These are phyloP conservation scores for Fusarium virguliforme DNA, from an alignment of 2,329 filamentous ascomycete genomes.

Conservation along the genomic window DNA sequence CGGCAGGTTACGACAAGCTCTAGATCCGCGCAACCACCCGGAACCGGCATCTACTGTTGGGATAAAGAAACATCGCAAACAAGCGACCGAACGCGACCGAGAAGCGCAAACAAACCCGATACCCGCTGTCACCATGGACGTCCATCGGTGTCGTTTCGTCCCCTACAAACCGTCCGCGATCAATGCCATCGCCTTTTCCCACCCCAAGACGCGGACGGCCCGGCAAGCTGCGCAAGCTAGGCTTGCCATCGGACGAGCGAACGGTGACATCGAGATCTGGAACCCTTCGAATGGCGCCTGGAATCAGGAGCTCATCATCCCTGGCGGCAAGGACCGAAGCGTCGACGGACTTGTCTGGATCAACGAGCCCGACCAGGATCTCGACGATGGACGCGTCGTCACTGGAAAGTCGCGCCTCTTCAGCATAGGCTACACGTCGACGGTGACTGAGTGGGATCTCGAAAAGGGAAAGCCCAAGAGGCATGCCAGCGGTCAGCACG, in stretches of 20 bases:
- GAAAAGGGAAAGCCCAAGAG: constrained; percentile 82
- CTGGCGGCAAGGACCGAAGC: constrained; percentile 86
- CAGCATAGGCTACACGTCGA: constrained; percentile 94
- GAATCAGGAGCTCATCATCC: constrained; percentile 91
- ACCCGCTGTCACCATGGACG: constrained; percentile 77
- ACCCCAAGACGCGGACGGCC: constrained; percentile 70
- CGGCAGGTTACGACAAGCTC: constrained; percentile 37
- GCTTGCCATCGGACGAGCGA: constrained; percentile 90
- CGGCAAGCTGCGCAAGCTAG: constrained; percentile 73
- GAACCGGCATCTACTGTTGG: constrained; percentile 1
- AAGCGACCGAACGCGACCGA: constrained; percentile 20
- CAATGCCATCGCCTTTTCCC: constrained; percentile 94
- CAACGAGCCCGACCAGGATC: constrained; percentile 83
- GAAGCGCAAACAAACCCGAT: constrained; percentile 23
- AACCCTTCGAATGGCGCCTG: constrained; percentile 87
- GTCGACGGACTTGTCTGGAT: constrained; percentile 95
- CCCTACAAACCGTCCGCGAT: constrained; percentile 92
- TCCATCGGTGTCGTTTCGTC: constrained; percentile 97
- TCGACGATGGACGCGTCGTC: constrained; percentile 73
- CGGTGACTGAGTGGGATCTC: constrained; percentile 96
- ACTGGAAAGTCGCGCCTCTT: constrained; percentile 88
- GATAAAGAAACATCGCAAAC: constrained; percentile 12
- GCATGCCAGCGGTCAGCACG: constrained; percentile 92
- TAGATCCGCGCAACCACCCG: constrained; percentile 21
- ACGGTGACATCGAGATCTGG: constrained; percentile 98